Base-by-base conservation (phyloP, 352 stramenopile species). In the Thraustochytrium striatum region DNA sequence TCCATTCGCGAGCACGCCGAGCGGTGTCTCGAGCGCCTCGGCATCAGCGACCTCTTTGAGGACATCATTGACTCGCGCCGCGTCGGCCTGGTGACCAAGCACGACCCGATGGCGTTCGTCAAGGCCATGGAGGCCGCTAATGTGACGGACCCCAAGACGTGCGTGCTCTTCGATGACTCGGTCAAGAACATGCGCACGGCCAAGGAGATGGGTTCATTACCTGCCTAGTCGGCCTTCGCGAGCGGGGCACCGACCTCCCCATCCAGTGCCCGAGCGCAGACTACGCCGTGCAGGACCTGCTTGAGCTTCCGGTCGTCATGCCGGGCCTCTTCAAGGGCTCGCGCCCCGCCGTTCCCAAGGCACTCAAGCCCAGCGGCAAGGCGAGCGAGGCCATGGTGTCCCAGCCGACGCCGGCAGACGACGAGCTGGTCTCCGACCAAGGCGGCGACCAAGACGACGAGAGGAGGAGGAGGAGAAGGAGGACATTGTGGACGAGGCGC, bases 81-180 rank as follows among this genome's bases (percentile, higher is more conserved):
- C 33, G 88, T 85, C 69, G 72, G 85, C 30, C 82, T 89, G 25
- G 83, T 83, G 65, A 89, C 87, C 19, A 90, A 90, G 69, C 87
- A 90, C 62, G 83, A 79, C 11, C 57, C 28, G 3, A 30, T 80
- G 44, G 81, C 84, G 19, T 90, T 90, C 83, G 19, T 75, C 30
- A 39, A 52, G n/a, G 87, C 87, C 5, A 87, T 90, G 87, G 58
- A 84, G 36, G 80, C 86, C 35, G 86, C 85, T 9, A 70, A 82
- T 28, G 68, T 88, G 0, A n/a, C 55, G 16, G 72, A 88, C 82
- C 82, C 82, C 13, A 69, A 84, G 72, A 59, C 50, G 19, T 88
- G 85, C 73, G 16, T 90, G 1, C 87, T 90, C 72, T 81, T 89
- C 25, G 87, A 90, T 72, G 87, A 90, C 61, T 83, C 39, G 35